phyloP scores from a whole-genome alignment of 2,329 filamentous ascomycete species.

The Aspergillus nomiae region DNA sequence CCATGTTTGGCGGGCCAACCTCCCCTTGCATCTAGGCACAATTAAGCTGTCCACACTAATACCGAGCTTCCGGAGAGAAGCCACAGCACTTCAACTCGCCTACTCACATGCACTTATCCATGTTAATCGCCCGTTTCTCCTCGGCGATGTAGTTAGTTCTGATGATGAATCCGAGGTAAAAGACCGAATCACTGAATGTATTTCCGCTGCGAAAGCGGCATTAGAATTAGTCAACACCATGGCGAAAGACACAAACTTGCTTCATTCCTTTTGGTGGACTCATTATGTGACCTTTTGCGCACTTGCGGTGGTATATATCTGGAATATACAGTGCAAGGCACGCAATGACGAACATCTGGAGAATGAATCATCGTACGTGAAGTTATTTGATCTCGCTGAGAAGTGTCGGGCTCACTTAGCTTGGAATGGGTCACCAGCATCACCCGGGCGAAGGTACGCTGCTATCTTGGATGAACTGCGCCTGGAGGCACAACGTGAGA shows the following conservation, averaged over 20 bases:
- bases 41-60: conserved; percentile 26
- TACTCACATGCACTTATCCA: conserved; percentile 30
- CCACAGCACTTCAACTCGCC: conserved; percentile 29
- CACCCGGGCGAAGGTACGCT: conserved; percentile 52
- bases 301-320: conserved; percentile 57
- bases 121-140: conserved; percentile 26
- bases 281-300: conserved; percentile 52
- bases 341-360: neutral
- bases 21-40: conserved; percentile 28
- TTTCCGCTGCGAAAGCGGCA: conserved; percentile 23
- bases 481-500: conserved; percentile 34
- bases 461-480: conserved; percentile 57
- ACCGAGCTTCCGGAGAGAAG: conserved; percentile 28
- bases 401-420: conserved; percentile 51
- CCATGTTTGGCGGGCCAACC: conserved; percentile 21
- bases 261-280: conserved; percentile 32
- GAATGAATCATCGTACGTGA: neutral
- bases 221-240: conserved; percentile 22
- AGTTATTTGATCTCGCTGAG: conserved; percentile 48
- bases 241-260: conserved; percentile 21
- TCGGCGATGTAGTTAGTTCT: conserved; percentile 17
- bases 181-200: conserved; percentile 22
- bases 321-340: conserved; percentile 43
- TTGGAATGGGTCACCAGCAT: conserved; percentile 41
- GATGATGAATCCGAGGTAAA: neutral